These are phyloP conservation scores for Cichorium intybus DNA, from an alignment of 140 eudicot species.

Conservation along the genomic window DNA sequence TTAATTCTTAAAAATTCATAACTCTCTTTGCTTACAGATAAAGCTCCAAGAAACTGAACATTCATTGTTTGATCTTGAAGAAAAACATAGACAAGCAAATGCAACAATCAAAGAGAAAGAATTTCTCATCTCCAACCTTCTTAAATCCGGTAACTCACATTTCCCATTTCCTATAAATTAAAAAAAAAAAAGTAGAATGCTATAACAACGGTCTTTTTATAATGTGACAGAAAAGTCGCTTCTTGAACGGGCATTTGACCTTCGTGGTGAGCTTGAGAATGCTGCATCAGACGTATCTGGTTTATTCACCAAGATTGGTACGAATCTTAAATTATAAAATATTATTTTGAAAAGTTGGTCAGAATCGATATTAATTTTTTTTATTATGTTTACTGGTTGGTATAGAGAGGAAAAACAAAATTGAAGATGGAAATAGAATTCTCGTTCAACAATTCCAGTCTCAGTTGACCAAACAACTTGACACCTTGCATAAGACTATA, in stretches of 20 bases:
- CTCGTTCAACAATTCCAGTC: constrained; percentile 64
- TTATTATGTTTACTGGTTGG: constrained; percentile 6
- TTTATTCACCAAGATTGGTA: constrained; percentile 56
- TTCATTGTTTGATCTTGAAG: constrained; percentile 90
- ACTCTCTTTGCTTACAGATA: constrained; percentile 38
- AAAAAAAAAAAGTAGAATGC: background rate
- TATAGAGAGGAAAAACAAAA: constrained; percentile 80
- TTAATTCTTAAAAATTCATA: background rate
- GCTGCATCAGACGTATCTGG: constrained; percentile 93
- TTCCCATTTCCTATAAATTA: background rate
- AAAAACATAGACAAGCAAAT: constrained; percentile 89
- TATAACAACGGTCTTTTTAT: background rate
- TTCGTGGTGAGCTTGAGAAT: constrained; percentile 80
- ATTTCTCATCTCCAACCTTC: constrained; percentile 79
- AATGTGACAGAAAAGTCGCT: constrained; percentile 55
- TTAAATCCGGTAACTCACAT: constrained; percentile 69
- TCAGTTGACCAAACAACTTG: constrained; percentile 62
- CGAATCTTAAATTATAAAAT: background rate
- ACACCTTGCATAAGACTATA: constrained; percentile 75
- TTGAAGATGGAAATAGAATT: constrained; percentile 70
- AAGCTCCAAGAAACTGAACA: constrained; percentile 94
- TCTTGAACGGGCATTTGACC: constrained; percentile 90
- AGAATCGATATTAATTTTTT: background rate
- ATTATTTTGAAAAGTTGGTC: background rate
- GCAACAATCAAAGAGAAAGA: constrained; percentile 92